Percentiles rank a stretch among this genome's conserved stretches.
Evolutionary conservation across 225 moss, liverwort and hornwort species (phyloP).

Genomic region (Anthoceros angustus): DNA sequence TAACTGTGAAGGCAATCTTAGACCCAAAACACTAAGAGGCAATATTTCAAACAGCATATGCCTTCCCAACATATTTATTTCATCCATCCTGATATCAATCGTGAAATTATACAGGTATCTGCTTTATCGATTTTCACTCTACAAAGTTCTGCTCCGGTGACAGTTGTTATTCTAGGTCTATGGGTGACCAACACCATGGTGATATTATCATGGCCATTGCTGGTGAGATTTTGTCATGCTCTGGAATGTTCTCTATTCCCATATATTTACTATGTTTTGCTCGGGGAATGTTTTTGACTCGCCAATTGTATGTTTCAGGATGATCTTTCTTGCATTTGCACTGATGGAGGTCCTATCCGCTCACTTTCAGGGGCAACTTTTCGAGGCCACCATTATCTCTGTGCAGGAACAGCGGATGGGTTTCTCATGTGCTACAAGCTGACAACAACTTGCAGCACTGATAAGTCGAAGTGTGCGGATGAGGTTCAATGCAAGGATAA

Average conservation of each 20-base stretch:
- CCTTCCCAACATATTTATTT: neutral
- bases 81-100: neutral
- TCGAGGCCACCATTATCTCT: neutral
- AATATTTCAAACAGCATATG: neutral
- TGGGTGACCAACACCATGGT: neutral
- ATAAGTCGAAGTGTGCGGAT: neutral
- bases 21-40: too few relatives aligned
- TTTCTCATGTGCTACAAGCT: neutral
- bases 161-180: constrained; percentile 6
- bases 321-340: neutral
- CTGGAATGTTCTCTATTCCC: neutral
- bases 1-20: neutral
- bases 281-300: neutral
- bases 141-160: constrained; percentile 22
- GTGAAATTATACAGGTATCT: constrained; percentile 45
- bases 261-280: neutral
- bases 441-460: neutral
- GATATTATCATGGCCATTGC: neutral
- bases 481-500: neutral
- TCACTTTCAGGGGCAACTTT: neutral
- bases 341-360: constrained; percentile 1
- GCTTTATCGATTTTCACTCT: constrained; percentile 52
- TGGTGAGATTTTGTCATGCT: neutral
- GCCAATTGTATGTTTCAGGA: neutral
- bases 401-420: constrained; percentile 1